Evolutionary conservation across 352 stramenopile species (phyloP).

Genomic region (Aphanomyces astaci): DNA sequence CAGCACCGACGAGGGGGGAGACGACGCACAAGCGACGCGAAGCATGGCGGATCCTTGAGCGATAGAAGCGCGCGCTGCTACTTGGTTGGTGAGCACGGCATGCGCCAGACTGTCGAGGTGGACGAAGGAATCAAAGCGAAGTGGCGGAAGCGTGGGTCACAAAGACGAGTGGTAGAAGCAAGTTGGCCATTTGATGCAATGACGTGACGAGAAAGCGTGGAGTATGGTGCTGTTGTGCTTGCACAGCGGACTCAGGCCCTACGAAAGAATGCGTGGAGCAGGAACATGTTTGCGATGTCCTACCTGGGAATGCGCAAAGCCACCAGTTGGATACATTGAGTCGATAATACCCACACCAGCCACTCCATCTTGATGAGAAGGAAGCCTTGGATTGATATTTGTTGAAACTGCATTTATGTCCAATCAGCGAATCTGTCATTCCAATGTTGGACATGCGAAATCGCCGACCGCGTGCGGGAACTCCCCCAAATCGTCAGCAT

Average conservation of each 20-base stretch:
- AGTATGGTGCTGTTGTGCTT: conserved; percentile 44
- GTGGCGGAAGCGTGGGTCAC: conserved; percentile 28
- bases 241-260: conserved; percentile 59
- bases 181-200: conserved; percentile 66
- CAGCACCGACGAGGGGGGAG: neutral
- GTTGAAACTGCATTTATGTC: neutral
- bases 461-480: too few relatives aligned
- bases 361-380: conserved; percentile 7
- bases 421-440: neutral
- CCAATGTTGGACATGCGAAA: too few relatives aligned
- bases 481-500: too few relatives aligned
- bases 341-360: conserved; percentile 68
- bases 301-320: conserved; percentile 68
- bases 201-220: conserved; percentile 48
- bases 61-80: conserved; percentile 66
- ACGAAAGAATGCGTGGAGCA: neutral
- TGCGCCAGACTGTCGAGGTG: conserved; percentile 41
- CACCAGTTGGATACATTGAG: conserved; percentile 72
- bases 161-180: conserved; percentile 63
- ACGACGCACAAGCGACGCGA: conserved; percentile 51
- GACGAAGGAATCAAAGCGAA: conserved; percentile 36
- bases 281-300: neutral
- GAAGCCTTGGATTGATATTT: neutral
- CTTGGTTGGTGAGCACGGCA: conserved; percentile 70
- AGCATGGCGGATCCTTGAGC: conserved; percentile 62